A percentile compares a stretch with the other conserved stretches of the same genome.
Conservation (phyloP, 106 monocot species). For the Alisma plantagoaquatica region DNA sequence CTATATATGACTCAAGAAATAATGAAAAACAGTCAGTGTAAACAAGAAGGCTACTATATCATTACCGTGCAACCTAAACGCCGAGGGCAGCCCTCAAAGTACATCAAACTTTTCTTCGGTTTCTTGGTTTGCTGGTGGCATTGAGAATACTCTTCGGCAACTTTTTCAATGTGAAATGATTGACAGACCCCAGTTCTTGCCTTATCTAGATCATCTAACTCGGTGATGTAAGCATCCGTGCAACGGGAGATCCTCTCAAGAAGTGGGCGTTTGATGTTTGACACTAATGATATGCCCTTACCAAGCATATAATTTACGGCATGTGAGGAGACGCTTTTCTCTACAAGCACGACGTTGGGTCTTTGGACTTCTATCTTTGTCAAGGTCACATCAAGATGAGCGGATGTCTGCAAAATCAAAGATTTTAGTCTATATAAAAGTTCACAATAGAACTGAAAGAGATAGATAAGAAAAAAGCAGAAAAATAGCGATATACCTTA, state of each 20-base stretch:
- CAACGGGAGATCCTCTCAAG: constrained; percentile 79
- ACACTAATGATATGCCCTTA: constrained; percentile 88
- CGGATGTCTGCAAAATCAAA: constrained; percentile 44
- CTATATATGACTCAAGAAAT: too few species aligned
- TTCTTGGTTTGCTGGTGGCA: constrained; percentile 32
- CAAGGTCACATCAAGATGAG: constrained; percentile 46
- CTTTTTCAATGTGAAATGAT: constrained; percentile 51
- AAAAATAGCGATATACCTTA: too few species aligned
- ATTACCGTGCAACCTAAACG: constrained; percentile 94
- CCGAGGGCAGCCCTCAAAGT: constrained; percentile 82
- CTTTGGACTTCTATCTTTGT: constrained; percentile 59
- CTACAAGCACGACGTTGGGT: constrained; percentile 82
- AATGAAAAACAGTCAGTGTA: too few species aligned
- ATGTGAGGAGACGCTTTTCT: constrained; percentile 84
- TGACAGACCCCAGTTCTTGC: constrained; percentile 70
- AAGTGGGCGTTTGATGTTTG: constrained; percentile 74
- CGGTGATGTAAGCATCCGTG: constrained; percentile 69
- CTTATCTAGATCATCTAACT: constrained; percentile 45
- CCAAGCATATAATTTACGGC: constrained; percentile 68
- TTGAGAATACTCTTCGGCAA: constrained; percentile 24
- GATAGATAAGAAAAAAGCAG: too few species aligned
- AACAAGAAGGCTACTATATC: too few species aligned
- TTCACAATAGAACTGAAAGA: neutral
- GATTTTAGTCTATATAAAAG: neutral
- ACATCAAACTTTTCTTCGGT: constrained; percentile 71